Conservation (phyloP, 768 basidiomycete species). For the Tricholoma terreum region DNA sequence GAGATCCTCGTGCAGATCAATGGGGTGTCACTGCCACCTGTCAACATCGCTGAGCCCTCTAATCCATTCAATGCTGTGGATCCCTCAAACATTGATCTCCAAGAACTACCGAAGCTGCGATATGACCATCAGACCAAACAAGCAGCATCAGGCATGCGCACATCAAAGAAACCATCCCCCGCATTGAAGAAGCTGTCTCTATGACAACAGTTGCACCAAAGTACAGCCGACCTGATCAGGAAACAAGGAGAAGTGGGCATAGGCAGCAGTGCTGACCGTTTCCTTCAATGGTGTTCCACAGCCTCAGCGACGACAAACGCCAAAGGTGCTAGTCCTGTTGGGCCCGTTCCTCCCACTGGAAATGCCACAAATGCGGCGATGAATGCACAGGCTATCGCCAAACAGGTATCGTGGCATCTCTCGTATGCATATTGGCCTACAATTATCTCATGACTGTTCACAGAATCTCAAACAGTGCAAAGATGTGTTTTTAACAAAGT, state of each 20-base stretch:
- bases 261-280: constrained; percentile 4
- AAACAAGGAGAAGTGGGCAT: constrained; percentile 3
- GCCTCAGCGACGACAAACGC: not conserved
- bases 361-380: constrained; percentile 17
- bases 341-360: not conserved
- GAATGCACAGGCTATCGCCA: not conserved
- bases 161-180: not conserved
- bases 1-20: not conserved
- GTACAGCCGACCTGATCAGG: constrained; percentile 9
- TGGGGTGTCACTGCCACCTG: not conserved
- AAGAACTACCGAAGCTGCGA: not conserved
- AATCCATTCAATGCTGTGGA: too few species aligned
- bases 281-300: not conserved
- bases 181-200: constrained; percentile 2
- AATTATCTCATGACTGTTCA: too few species aligned
- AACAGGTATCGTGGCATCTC: too few species aligned
- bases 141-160: constrained; percentile 2
- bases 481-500: not conserved
- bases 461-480: not conserved
- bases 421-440: too few species aligned
- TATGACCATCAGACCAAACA: constrained; percentile 1
- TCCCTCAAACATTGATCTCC: not conserved
- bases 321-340: not conserved
- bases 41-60: too few species aligned
- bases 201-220: constrained; percentile 8